Percentiles rank a stretch among this genome's conserved stretches.
Conservation (phyloP, 345 rosid species). For the Cardamine chenopodiifolia region DNA sequence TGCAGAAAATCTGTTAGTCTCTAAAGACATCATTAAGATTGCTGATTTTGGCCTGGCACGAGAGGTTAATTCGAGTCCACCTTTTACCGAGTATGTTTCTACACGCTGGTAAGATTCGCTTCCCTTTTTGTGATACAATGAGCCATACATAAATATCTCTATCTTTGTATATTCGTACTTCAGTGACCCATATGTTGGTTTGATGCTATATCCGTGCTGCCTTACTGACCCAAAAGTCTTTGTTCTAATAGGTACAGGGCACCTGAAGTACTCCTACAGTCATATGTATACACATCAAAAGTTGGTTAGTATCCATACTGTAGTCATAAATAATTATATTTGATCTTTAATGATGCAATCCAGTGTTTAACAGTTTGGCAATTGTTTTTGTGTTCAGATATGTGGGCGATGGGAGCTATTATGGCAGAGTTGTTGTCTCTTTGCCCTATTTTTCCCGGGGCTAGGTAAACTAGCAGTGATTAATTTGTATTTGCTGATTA, state of each 20-base stretch:
- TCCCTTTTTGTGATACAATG: conserved; percentile 1
- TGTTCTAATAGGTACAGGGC: conserved; percentile 80
- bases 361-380: neutral
- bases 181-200: neutral
- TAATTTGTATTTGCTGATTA: neutral
- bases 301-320: conserved; percentile 73
- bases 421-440: conserved; percentile 84
- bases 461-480: conserved; percentile 49
- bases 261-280: conserved; percentile 97
- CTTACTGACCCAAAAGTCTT: conserved; percentile 5
- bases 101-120: conserved; percentile 79
- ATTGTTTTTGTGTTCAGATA: conserved; percentile 50
- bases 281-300: conserved; percentile 71
- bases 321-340: conserved; percentile 54
- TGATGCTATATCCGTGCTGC: neutral
- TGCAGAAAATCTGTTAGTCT: conserved; percentile 83
- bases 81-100: conserved; percentile 90
- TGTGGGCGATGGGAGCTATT: conserved; percentile 99
- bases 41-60: conserved; percentile 99
- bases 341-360: neutral
- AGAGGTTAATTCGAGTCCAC: conserved; percentile 86
- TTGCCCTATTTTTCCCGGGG: conserved; percentile 85
- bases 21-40: conserved; percentile 75
- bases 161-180: neutral
- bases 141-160: conserved; percentile 1